phyloP scores from a whole-genome alignment of 1,139 yeast species.

The Debaryomyces robertsiae region DNA sequence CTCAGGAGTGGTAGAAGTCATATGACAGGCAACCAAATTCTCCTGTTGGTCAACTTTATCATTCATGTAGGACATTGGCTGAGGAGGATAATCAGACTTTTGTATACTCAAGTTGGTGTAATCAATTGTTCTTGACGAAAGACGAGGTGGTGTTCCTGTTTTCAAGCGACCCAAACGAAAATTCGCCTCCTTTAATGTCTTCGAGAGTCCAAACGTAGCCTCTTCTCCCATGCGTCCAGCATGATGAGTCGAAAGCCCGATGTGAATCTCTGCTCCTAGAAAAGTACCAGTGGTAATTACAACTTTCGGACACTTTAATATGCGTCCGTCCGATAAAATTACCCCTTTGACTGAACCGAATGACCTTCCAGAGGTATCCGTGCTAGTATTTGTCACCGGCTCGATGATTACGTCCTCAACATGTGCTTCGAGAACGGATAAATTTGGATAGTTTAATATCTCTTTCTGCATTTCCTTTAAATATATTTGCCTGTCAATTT shows the following conservation, averaged over 20 bases:
- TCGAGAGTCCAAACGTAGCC: constrained; percentile 86
- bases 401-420: constrained; percentile 86
- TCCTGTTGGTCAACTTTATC: constrained; percentile 61
- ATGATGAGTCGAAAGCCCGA: constrained; percentile 77
- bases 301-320: constrained; percentile 63
- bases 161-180: constrained; percentile 87
- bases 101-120: constrained; percentile 63
- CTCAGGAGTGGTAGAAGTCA: constrained; percentile 75
- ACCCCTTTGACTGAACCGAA: constrained; percentile 65
- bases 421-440: constrained; percentile 67
- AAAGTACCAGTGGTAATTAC: constrained; percentile 97
- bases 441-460: constrained; percentile 59
- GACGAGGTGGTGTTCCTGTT: constrained; percentile 96
- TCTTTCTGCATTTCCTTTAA: constrained; percentile 76
- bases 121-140: constrained; percentile 71
- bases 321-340: constrained; percentile 64
- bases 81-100: constrained; percentile 76
- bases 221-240: constrained; percentile 94
- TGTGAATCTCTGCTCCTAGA: constrained; percentile 90
- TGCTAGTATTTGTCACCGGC: constrained; percentile 21
- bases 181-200: constrained; percentile 74
- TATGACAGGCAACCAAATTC: constrained; percentile 67
- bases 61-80: constrained; percentile 90
- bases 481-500: constrained; percentile 84
- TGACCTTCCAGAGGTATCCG: constrained; percentile 37